Conservation (phyloP, 2,329 filamentous ascomycete genomes). For the Ceratocystis lukuohia region DNA sequence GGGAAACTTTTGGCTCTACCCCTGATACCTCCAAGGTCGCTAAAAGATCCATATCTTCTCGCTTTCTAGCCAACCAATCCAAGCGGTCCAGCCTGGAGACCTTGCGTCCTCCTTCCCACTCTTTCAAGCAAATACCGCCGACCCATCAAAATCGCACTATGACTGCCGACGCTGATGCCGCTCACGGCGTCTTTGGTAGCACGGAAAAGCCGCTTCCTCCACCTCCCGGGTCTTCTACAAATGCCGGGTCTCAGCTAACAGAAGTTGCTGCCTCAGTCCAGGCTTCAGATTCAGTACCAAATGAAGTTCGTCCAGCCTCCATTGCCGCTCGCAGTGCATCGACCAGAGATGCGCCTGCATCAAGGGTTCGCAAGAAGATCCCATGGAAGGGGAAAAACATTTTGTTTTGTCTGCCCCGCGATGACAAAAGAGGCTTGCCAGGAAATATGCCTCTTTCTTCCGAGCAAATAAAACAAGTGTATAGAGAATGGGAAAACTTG, state of each 20-base stretch:
- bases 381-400: conserved; percentile 65
- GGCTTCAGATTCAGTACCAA: background rate
- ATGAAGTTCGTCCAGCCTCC: conserved; percentile 21
- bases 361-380: conserved; percentile 56
- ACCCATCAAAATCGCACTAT: conserved; percentile 15
- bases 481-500: conserved; percentile 52
- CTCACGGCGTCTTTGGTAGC: background rate
- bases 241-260: background rate
- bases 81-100: conserved; percentile 45
- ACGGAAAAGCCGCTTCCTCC: conserved; percentile 17
- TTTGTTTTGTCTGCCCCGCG: conserved; percentile 53
- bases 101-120: conserved; percentile 24
- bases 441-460: conserved; percentile 41
- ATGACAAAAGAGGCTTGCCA: conserved; percentile 49
- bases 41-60: conserved; percentile 14
- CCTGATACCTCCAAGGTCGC: conserved; percentile 36
- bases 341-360: conserved; percentile 33
- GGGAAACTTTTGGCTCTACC: conserved; percentile 21
- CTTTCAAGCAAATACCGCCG: background rate
- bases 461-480: conserved; percentile 46
- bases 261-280: background rate
- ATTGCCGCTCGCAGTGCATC: conserved; percentile 27
- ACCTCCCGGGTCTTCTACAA: background rate
- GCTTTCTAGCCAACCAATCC: conserved; percentile 24
- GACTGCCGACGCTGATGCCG: conserved; percentile 12